phyloP scores from a whole-genome alignment of 352 stramenopile genomes.

The Pythium scleroteichum region DNA sequence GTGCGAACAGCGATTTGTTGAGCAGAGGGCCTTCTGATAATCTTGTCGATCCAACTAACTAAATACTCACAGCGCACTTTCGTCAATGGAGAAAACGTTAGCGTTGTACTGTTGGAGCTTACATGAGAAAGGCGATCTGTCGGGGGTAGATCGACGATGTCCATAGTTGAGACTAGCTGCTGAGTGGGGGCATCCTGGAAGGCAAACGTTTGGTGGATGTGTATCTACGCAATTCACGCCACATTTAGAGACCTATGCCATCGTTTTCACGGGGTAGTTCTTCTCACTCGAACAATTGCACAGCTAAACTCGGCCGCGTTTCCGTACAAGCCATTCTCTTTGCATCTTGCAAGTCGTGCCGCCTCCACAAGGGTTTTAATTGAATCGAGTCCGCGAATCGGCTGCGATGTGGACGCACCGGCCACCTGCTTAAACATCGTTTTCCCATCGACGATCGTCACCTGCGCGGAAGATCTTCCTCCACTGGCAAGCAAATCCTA shows the following conservation, averaged over 20 bases:
- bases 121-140: slow-evolving; percentile 53
- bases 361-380: slow-evolving; percentile 36
- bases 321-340: slow-evolving; percentile 40
- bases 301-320: slow-evolving; percentile 49
- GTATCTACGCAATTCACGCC: slow-evolving; percentile 24
- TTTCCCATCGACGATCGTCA: slow-evolving; percentile 7
- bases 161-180: slow-evolving; percentile 43
- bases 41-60: slow-evolving; percentile 36
- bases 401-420: slow-evolving; percentile 27
- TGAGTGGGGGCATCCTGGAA: slow-evolving; percentile 37
- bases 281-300: slow-evolving; percentile 42
- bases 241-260: too few species aligned
- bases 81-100: too few species aligned
- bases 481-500: slow-evolving; percentile 16
- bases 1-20: slow-evolving; percentile 55
- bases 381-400: slow-evolving; percentile 24
- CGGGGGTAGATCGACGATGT: slow-evolving; percentile 47
- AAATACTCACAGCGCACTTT: background rate
- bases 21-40: slow-evolving; percentile 52
- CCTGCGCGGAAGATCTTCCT: background rate
- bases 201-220: slow-evolving; percentile 42
- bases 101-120: too few species aligned
- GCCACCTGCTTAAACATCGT: slow-evolving; percentile 25
- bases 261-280: too few species aligned
- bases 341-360: slow-evolving; percentile 31